A percentile compares a stretch with the other conserved stretches of the same genome.
Conservation (phyloP, 2,329 filamentous ascomycete species). For the Colletotrichum cereale region DNA sequence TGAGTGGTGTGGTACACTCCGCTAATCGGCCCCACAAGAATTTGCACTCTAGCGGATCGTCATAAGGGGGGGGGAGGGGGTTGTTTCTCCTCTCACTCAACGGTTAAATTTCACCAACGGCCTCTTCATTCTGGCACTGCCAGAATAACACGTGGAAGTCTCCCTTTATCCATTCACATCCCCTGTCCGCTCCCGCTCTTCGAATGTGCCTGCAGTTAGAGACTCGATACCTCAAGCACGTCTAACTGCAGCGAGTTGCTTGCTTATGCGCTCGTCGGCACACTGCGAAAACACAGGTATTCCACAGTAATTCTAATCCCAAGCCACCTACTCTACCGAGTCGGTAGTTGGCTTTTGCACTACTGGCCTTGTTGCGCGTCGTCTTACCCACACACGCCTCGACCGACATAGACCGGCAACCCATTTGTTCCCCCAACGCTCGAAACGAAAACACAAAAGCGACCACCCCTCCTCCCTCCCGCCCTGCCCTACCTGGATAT, state of each 20-base stretch:
- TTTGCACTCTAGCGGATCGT: conserved; percentile 15
- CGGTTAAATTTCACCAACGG: conserved; percentile 11
- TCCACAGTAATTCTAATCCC: conserved; percentile 14
- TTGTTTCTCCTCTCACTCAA: background rate
- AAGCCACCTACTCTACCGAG: conserved; percentile 7
- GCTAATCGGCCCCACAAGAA: conserved; percentile 3
- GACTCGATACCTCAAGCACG: background rate
- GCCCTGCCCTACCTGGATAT: conserved; percentile 6
- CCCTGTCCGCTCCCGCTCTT: background rate
- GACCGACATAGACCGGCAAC: conserved; percentile 25
- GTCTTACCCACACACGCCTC: background rate
- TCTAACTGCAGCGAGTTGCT: background rate
- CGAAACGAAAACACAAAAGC: conserved; percentile 34
- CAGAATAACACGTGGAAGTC: conserved; percentile 19
- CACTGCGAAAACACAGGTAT: conserved; percentile 3
- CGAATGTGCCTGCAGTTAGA: background rate
- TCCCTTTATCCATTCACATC: background rate
- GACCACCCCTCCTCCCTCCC: conserved; percentile 12
- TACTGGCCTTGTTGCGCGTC: conserved; percentile 13
- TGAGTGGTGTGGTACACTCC: background rate
- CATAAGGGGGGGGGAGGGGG: background rate
- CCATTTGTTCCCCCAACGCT: conserved; percentile 23
- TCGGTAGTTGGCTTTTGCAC: conserved; percentile 1
- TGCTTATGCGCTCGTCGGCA: background rate
- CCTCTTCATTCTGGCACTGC: too few relatives aligned